Conservation (phyloP, 2,329 filamentous ascomycete species). For the Sphaceloma murrayae region DNA sequence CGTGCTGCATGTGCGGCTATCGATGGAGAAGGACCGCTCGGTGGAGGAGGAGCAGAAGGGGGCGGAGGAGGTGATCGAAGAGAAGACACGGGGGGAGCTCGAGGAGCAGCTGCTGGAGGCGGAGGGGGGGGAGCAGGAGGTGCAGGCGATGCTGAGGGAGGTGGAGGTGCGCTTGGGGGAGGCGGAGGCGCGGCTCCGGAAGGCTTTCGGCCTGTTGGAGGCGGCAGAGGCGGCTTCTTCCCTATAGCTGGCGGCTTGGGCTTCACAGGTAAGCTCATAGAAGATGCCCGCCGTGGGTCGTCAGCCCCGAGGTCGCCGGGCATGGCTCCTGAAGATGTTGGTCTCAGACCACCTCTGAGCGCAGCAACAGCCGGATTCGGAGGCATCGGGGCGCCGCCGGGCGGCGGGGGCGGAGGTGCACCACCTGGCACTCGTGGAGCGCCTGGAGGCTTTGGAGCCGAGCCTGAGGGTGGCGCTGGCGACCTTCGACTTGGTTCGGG, state of each 20-base stretch:
- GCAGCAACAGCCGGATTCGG: slow-evolving; percentile 50
- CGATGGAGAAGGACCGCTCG: slow-evolving; percentile 35
- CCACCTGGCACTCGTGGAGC: slow-evolving; percentile 33
- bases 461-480: slow-evolving; percentile 28
- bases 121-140: slow-evolving; percentile 26
- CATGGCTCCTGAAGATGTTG: slow-evolving; percentile 48
- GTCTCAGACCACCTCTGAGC: slow-evolving; percentile 40
- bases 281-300: slow-evolving; percentile 10
- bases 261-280: slow-evolving; percentile 31
- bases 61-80: slow-evolving; percentile 20
- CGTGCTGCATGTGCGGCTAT: slow-evolving; percentile 51
- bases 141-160: slow-evolving; percentile 57
- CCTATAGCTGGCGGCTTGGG: slow-evolving; percentile 68
- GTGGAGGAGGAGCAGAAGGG: slow-evolving; percentile 22
- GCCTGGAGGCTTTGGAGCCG: slow-evolving; percentile 40
- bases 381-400: slow-evolving; percentile 39
- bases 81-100: slow-evolving; percentile 50
- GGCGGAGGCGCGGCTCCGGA: slow-evolving; percentile 38
- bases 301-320: slow-evolving; percentile 9
- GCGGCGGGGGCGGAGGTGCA: slow-evolving; percentile 45
- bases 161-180: slow-evolving; percentile 26
- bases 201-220: slow-evolving; percentile 48
- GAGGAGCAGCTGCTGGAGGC: slow-evolving; percentile 34
- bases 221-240: slow-evolving; percentile 59
- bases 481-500: slow-evolving; percentile 47